These are phyloP conservation scores for Cryptococcus sp. DNA, from an alignment of 1,284 basidiomycete species.

Conservation along the genomic window DNA sequence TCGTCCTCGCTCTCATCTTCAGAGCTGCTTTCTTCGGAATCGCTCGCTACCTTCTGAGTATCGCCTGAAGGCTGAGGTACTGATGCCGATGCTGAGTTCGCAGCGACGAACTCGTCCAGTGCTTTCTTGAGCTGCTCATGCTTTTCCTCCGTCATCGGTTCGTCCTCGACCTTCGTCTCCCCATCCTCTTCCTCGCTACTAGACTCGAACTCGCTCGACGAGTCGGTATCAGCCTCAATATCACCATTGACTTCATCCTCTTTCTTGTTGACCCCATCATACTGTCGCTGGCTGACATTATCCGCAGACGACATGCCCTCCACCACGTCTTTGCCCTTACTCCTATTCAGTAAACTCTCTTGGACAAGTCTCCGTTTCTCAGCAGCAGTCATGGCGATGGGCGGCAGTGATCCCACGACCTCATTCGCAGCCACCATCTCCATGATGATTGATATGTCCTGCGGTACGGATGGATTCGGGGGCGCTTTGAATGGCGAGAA, in stretches of 20 bases:
- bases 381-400: slow-evolving; percentile 33
- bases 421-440: slow-evolving; percentile 44
- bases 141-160: slow-evolving; percentile 29
- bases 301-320: not conserved
- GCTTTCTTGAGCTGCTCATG: slow-evolving; percentile 29
- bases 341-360: slow-evolving; percentile 27
- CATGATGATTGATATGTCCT: slow-evolving; percentile 47
- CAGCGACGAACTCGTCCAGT: slow-evolving; percentile 26
- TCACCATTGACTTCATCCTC: slow-evolving; percentile 2
- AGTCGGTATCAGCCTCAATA: slow-evolving; percentile 16
- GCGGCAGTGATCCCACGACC: slow-evolving; percentile 43
- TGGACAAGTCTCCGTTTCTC: slow-evolving; percentile 42
- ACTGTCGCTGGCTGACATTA: not conserved
- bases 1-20: slow-evolving; percentile 1
- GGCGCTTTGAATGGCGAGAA: slow-evolving; percentile 24
- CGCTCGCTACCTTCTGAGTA: too few species aligned
- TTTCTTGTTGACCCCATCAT: not conserved
- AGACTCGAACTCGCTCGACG: slow-evolving; percentile 34
- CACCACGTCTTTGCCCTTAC: slow-evolving; percentile 16
- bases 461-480: slow-evolving; percentile 32
- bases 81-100: too few species aligned
- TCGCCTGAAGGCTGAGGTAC: too few species aligned
- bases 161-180: slow-evolving; percentile 5
- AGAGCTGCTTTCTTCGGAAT: too few species aligned
- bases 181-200: slow-evolving; percentile 34